A percentile compares a stretch with the other conserved stretches of the same genome.
These are phyloP conservation scores for Berberis vulgaris DNA, from an alignment of 164 flowering plant species.

Conservation along the genomic window DNA sequence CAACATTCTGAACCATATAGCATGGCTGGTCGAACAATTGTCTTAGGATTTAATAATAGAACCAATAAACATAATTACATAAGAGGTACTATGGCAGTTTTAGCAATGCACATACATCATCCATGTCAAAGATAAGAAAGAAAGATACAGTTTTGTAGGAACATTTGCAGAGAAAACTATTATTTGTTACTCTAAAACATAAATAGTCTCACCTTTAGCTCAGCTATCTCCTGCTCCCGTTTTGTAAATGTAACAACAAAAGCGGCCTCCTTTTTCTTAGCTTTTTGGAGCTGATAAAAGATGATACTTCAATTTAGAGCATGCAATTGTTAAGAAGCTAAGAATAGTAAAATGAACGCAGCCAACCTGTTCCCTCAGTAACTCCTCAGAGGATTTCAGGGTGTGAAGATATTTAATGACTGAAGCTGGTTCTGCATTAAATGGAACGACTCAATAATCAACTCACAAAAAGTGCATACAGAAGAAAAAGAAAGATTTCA, in stretches of 20 bases:
- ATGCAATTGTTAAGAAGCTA: background rate
- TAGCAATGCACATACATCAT: no score
- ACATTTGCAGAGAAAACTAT: no score
- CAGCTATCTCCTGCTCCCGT: constrained; percentile 94
- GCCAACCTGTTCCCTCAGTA: constrained; percentile 74
- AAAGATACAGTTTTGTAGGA: no score
- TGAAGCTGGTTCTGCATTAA: constrained; percentile 52
- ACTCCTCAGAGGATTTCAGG: constrained; percentile 75
- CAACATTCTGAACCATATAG: no score
- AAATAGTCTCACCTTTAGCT: constrained; percentile 51
- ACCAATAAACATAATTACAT: no score
- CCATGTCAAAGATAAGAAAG: no score
- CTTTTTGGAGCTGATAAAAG: constrained; percentile 68
- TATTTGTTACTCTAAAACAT: no score
- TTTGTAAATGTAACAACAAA: constrained; percentile 94
- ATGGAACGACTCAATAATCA: constrained; percentile 2
- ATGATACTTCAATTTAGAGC: constrained; percentile 1
- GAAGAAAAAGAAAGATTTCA: background rate
- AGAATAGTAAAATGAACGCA: background rate
- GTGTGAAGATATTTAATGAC: constrained; percentile 65
- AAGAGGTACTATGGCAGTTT: no score
- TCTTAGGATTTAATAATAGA: no score
- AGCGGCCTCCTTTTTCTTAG: constrained; percentile 97
- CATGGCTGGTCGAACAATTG: no score
- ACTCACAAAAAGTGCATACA: background rate